These are phyloP conservation scores for Reticulascus tulasneorum DNA, from an alignment of 2,329 filamentous ascomycete species.

Conservation along the genomic window DNA sequence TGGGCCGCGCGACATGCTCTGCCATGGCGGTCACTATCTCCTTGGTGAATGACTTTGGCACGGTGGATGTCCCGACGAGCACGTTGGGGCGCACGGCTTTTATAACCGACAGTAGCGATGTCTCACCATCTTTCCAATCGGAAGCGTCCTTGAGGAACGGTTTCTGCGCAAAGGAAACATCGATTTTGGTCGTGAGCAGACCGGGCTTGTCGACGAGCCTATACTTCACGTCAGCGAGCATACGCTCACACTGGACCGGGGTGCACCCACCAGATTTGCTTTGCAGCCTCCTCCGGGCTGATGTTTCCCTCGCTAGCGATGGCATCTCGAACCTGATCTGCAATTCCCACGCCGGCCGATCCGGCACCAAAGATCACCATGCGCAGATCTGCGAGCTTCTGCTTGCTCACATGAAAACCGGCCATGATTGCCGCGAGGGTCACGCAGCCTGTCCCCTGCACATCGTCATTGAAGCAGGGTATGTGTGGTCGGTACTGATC, in stretches of 20 bases:
- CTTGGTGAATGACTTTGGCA: slow-evolving; percentile 71
- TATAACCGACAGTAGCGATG: slow-evolving; percentile 62
- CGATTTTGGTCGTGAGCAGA: slow-evolving; percentile 60
- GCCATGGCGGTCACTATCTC: slow-evolving; percentile 74
- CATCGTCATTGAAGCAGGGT: slow-evolving; percentile 86
- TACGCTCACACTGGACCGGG: too few relatives aligned
- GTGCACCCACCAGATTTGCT: slow-evolving; percentile 70
- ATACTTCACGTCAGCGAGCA: background rate
- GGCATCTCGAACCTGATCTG: slow-evolving; percentile 77
- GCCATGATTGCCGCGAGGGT: slow-evolving; percentile 80
- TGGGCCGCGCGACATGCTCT: slow-evolving; percentile 65
- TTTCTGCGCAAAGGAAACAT: slow-evolving; percentile 64
- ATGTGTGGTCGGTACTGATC: slow-evolving; percentile 71
- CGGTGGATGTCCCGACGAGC: slow-evolving; percentile 79
- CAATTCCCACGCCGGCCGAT: slow-evolving; percentile 79
- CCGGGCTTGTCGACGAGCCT: slow-evolving; percentile 82
- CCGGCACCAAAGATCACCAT: slow-evolving; percentile 78
- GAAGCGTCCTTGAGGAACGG: slow-evolving; percentile 60
- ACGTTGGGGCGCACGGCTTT: slow-evolving; percentile 72
- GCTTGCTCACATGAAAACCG: slow-evolving; percentile 63
- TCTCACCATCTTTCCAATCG: slow-evolving; percentile 58
- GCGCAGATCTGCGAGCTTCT: slow-evolving; percentile 64
- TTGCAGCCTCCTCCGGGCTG: slow-evolving; percentile 67
- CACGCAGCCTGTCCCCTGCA: slow-evolving; percentile 85
- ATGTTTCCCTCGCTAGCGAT: slow-evolving; percentile 66